Evolutionary conservation across 139 green algal genomes (phyloP).

Genomic region (Nannochloris sp.): DNA sequence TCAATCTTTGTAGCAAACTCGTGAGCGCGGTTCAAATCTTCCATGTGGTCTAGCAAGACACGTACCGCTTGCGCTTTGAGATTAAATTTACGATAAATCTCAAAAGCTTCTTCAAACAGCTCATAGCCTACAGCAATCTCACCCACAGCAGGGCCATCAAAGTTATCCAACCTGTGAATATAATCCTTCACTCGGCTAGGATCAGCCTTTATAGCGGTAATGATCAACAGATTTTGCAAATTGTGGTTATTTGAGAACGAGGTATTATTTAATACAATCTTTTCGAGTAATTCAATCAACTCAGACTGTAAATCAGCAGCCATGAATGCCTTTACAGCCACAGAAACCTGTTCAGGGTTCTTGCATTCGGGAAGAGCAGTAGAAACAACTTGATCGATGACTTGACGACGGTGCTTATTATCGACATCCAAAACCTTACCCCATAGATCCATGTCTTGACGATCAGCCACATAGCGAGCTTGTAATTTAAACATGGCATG

Average conservation of each 20-base stretch:
- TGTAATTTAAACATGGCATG: conserved; percentile 98
- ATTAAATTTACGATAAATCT: conserved; percentile 98
- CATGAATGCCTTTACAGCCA: conserved; percentile 99
- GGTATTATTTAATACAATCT: conserved; percentile 98
- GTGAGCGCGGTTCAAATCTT: conserved; percentile 73
- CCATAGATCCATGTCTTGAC: conserved; percentile 87
- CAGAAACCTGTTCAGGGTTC: conserved; percentile 93
- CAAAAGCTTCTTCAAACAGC: conserved; percentile 95
- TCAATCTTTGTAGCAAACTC: conserved; percentile 80
- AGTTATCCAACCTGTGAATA: conserved; percentile 97
- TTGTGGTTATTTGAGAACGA: conserved; percentile 98
- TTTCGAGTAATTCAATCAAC: conserved; percentile 99
- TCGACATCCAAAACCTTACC: conserved; percentile 79
- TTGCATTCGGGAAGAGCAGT: conserved; percentile 95
- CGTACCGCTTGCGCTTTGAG: conserved; percentile 71
- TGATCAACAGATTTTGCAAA: conserved; percentile 97
- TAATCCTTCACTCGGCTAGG: conserved; percentile 85
- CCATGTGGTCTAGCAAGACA: conserved; percentile 89
- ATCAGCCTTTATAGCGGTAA: conserved; percentile 93
- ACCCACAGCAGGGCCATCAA: conserved; percentile 88
- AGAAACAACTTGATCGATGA: conserved; percentile 90
- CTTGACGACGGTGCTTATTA: conserved; percentile 77
- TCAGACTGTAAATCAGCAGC: conserved; percentile 86
- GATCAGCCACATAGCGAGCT: conserved; percentile 93
- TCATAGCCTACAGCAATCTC: conserved; percentile 78